Base-by-base conservation (phyloP, 2,329 filamentous ascomycete species). In the Clonostachys byssicola region DNA sequence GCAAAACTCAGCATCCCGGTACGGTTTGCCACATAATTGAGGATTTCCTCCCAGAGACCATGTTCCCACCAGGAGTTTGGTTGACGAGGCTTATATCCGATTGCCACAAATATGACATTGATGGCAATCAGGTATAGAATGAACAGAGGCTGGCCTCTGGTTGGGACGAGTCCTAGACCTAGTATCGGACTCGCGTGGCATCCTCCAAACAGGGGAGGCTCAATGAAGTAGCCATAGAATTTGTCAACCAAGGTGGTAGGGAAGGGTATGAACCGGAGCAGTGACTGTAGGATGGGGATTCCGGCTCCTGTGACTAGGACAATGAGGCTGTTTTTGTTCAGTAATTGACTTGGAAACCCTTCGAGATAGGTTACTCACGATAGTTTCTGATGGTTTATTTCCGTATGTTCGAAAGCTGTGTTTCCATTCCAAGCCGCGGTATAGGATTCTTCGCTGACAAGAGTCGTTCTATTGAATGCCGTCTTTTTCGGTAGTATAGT, bases 141-240 rank as follows among this genome's bases (percentile, higher is more conserved):
- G 56, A 67, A 73, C 16, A 72, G 43, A 9, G 57, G 52, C 43
- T 72, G 69, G 10, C 68, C 68, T 5, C 60, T 42, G 2, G 65
- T 72, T 2, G 70, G 70, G 38, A 55, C 49, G 16, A 55, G 44
- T 34, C 44, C 52, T 9, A 57, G 18, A n/a, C 40, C 33, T 9
- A 36, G 30, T 6, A 55, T 17, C 2, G 55, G 53, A 1, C 46
- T 43, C 14, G 48, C 40, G 34, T 57, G 53, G 23, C 50, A 47
- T 2, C 39, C 40, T 13, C 53, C 56, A 4, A 53, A 39, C 2
- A 51, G 34, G 0, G 54, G 52, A 2, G 53, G 54, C 23, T 56
- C 52, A 42, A 59, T 49, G 13, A 59, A 9, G 47, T 49, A 46
- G 34, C 51, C 49, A 48, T 52, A 20, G 35, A 56, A 49, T 6